Evolutionary conservation across 257 asterid genomes (phyloP), one percentile per base, ranked within the genome.

Genomic region (Euphrasia confusa): DNA sequence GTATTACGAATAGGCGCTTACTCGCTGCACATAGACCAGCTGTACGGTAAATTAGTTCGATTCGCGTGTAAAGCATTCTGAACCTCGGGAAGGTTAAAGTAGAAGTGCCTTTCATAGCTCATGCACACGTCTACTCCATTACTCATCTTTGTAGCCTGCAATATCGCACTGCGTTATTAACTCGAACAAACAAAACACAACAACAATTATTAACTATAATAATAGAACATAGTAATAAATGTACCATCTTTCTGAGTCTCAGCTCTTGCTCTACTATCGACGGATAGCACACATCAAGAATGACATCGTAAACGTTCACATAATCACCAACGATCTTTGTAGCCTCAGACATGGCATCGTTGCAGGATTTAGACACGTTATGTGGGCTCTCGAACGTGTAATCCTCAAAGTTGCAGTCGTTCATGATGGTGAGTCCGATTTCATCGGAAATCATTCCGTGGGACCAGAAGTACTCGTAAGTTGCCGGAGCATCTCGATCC

Each of bases 361-460:
- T 74, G 68, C 99, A 93, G 37, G 78, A 39, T 7, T 65, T 21
- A n/a, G 97, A 79, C 49, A 79, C 88, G 35, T 87, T 89, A 75
- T 93, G 99, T 2, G 94, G 86, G 63, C 74, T 70, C n/a, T 75
- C 80, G 54, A 78, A 93, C 0, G 90, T 72, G 54, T 93, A 93
- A 62, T 93, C 97, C 4, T 89, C 95, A 64, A 93, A 89, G 32
- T 87, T 85, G 54, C 99, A 93, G 14, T 89, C 89, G 49, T 77
- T 85, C 81, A 77, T 87, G 53, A 93, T 83, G 66, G 91, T 42
- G 32, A 79, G 88, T 48, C 95, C 94, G 7, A 75, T 11, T 78
- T 93, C 99, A 74, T 93, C 99, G 54, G 99, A 93, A 64, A 93
- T 89, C 97, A 93, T 86, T 28, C 99, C 97, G 44, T 89, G 99